Evolutionary conservation across 805 yeast species (phyloP).

Genomic region (Blastobotrys chiropterorum): DNA sequence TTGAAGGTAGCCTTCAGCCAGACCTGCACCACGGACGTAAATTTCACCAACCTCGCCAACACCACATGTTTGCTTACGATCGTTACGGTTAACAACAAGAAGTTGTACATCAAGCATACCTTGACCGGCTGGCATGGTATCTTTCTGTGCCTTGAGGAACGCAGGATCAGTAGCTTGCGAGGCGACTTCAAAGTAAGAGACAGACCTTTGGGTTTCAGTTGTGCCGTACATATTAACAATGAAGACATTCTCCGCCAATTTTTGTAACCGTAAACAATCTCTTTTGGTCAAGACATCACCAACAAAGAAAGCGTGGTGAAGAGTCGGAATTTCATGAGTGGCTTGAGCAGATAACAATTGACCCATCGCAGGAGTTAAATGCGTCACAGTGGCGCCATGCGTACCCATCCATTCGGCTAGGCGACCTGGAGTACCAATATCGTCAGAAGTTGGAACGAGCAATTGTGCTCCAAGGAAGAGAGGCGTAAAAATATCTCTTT

Average conservation of each 20-base stretch:
- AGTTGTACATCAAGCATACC: slow-evolving; percentile 96
- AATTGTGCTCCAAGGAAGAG: slow-evolving; percentile 90
- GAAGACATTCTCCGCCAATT: slow-evolving; percentile 79
- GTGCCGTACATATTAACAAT: slow-evolving; percentile 99
- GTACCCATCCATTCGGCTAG: slow-evolving; percentile 96
- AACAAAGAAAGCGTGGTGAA: slow-evolving; percentile 96
- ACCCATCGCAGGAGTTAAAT: slow-evolving; percentile 99
- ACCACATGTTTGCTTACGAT: slow-evolving; percentile 87
- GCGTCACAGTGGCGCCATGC: slow-evolving; percentile 91
- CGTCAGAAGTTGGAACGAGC: slow-evolving; percentile 92
- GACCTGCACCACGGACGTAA: slow-evolving; percentile 96
- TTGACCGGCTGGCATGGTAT: slow-evolving; percentile 96
- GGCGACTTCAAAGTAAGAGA: slow-evolving; percentile 85
- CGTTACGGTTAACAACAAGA: slow-evolving; percentile 86
- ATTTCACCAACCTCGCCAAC: slow-evolving; percentile 99
- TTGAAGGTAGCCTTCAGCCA: slow-evolving; percentile 93
- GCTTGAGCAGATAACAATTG: slow-evolving; percentile 96
- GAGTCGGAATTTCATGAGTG: slow-evolving; percentile 68
- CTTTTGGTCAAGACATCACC: slow-evolving; percentile 97
- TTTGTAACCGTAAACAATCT: slow-evolving; percentile 89
- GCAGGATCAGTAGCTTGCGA: slow-evolving; percentile 61
- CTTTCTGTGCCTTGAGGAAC: slow-evolving; percentile 79
- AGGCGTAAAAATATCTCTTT: slow-evolving; percentile 98
- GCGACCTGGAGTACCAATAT: slow-evolving; percentile 97
- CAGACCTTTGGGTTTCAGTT: slow-evolving; percentile 98